Conservation (phyloP, 192 early-diverging fungal species). For the Geosiphon pyriformis region DNA sequence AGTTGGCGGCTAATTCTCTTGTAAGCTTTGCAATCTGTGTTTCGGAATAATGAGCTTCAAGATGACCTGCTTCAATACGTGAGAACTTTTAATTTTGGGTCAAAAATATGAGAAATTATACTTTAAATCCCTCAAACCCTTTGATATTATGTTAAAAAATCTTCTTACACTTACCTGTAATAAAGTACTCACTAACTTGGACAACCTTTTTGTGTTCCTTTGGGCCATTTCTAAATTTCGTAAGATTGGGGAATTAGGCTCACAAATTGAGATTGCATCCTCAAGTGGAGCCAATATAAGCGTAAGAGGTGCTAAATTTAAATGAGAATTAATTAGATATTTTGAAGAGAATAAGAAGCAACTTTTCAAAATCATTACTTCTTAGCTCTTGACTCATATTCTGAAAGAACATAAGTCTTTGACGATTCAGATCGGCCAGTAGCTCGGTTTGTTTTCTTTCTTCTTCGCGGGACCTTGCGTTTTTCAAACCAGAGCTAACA, state of each 20-base stretch:
- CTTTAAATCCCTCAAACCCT: background rate
- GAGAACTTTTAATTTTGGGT: conserved; percentile 22
- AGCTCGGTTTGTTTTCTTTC: conserved; percentile 32
- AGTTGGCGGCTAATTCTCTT: conserved; percentile 45
- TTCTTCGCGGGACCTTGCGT: conserved; percentile 34
- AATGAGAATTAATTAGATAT: no score
- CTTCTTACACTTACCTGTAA: no score
- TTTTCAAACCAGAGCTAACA: conserved; percentile 23
- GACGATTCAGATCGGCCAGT: no score
- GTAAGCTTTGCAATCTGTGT: conserved; percentile 43
- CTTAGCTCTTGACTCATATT: conserved; percentile 40
- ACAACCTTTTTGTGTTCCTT: conserved; percentile 44
- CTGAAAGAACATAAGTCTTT: conserved; percentile 40
- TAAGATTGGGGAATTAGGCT: conserved; percentile 21
- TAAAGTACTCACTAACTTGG: conserved; percentile 51
- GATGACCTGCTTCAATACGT: conserved; percentile 47
- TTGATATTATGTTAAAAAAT: no score
- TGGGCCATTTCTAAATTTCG: conserved; percentile 36
- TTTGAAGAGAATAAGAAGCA: no score
- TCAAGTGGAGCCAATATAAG: conserved; percentile 50
- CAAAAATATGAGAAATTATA: background rate
- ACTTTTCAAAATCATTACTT: conserved; percentile 28
- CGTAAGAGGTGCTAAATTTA: conserved; percentile 42
- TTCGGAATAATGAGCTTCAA: conserved; percentile 42
- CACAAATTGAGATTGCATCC: background rate